phyloP scores from a whole-genome alignment of 805 yeast genomes.

The Wickerhamomyces canadensis region DNA sequence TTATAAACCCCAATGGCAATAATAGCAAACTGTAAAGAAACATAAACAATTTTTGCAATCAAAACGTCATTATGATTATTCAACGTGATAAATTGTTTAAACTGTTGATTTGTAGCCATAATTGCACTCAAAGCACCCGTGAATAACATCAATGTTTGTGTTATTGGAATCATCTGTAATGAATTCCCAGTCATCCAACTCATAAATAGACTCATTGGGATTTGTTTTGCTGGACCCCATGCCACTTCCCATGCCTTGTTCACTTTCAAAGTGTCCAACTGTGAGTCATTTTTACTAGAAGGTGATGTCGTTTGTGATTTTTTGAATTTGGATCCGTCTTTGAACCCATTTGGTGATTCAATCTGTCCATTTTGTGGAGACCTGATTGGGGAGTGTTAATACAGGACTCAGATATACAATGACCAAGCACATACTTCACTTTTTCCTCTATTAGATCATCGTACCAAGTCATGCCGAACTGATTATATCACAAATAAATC shows the following conservation, averaged over 20 bases:
- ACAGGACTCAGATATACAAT: too few relatives aligned
- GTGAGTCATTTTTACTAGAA: slow-evolving; percentile 6
- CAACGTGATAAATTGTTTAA: slow-evolving; percentile 41
- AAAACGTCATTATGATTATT: slow-evolving; percentile 28
- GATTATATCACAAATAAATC: too few relatives aligned
- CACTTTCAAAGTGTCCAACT: not conserved
- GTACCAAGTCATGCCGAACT: slow-evolving; percentile 11
- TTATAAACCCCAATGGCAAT: slow-evolving; percentile 81
- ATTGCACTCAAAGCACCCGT: slow-evolving; percentile 75
- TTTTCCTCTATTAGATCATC: slow-evolving; percentile 2
- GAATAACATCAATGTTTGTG: slow-evolving; percentile 82
- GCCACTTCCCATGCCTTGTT: slow-evolving; percentile 83
- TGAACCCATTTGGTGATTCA: slow-evolving; percentile 9
- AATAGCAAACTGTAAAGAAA: slow-evolving; percentile 44
- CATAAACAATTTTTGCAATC: slow-evolving; percentile 27
- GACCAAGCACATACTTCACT: not conserved
- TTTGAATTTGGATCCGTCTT: slow-evolving; percentile 1
- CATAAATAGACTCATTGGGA: slow-evolving; percentile 91
- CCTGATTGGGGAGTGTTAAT: too few relatives aligned
- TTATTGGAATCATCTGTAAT: slow-evolving; percentile 82
- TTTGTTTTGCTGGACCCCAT: slow-evolving; percentile 68
- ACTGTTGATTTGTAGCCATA: slow-evolving; percentile 47
- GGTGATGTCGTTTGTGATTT: not conserved
- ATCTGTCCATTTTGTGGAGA: slow-evolving; percentile 1
- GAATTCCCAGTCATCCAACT: slow-evolving; percentile 90